A percentile compares a stretch with the other conserved stretches of the same genome.
These are phyloP conservation scores for Venturia aucupariae DNA, from an alignment of 2,329 filamentous ascomycete genomes.

Conservation along the genomic window DNA sequence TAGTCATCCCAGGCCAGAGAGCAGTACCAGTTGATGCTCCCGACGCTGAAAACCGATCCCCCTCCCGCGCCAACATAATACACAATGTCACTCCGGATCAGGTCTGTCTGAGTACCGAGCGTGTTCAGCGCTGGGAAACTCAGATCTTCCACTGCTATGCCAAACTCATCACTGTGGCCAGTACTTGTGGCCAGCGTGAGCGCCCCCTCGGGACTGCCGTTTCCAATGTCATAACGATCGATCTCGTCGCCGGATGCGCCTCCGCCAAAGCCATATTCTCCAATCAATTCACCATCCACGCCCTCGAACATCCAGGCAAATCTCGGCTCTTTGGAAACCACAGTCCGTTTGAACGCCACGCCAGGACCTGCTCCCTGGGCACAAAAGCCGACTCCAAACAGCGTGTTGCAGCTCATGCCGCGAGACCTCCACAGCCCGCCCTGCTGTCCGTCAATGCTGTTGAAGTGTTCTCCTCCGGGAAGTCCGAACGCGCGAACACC, in stretches of 20 bases:
- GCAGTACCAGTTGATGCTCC: not conserved
- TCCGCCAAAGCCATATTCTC: not conserved
- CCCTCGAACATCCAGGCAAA: not conserved
- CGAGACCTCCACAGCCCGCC: not conserved
- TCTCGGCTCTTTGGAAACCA: not conserved
- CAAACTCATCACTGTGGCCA: not conserved
- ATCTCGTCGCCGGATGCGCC: not conserved
- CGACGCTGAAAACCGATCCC: not conserved
- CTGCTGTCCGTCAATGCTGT: not conserved
- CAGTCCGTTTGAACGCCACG: not conserved
- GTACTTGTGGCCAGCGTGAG: not conserved
- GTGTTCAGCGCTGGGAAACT: not conserved
- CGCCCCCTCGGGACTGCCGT: not conserved
- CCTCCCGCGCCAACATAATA: not conserved
- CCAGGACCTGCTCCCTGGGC: not conserved
- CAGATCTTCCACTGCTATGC: not conserved
- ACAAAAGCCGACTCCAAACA: not conserved
- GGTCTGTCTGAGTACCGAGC: not conserved
- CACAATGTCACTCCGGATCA: not conserved
- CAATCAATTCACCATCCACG: not conserved
- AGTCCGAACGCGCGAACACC: not conserved
- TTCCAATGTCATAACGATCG: not conserved
- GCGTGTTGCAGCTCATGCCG: not conserved
- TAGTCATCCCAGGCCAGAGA: not conserved
- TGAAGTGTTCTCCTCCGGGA: not conserved